Conservation (phyloP, 129 eudicot genomes). For the Tagetes patula region DNA sequence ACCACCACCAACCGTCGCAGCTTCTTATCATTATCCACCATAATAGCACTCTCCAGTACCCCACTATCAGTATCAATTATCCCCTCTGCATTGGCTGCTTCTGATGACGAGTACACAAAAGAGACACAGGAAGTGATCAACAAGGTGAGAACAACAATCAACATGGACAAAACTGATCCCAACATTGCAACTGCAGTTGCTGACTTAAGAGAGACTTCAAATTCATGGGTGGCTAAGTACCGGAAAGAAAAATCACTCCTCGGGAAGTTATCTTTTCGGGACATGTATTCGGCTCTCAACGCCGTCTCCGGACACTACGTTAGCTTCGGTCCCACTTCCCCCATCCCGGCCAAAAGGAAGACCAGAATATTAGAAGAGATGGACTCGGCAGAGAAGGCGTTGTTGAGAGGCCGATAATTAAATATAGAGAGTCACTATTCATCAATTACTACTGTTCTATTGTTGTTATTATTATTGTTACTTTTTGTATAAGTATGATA, state of each 20-base stretch:
- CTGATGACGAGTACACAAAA: constrained; percentile 77
- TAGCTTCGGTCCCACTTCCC: constrained; percentile 97
- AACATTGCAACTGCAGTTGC: constrained; percentile 77
- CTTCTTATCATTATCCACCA: constrained; percentile 41
- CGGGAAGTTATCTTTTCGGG: constrained; percentile 81
- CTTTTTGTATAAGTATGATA: constrained; percentile 32
- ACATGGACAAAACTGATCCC: constrained; percentile 73
- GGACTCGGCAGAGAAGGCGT: constrained; percentile 94
- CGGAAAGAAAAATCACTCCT: constrained; percentile 79
- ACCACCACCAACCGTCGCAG: constrained; percentile 50
- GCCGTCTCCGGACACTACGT: constrained; percentile 97
- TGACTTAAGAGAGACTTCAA: constrained; percentile 74
- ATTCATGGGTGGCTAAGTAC: constrained; percentile 94
- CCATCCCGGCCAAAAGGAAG: constrained; percentile 91
- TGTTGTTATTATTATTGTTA: constrained; percentile 2
- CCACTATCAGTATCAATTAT: constrained; percentile 29
- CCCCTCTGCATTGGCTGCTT: constrained; percentile 49
- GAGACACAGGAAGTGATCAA: constrained; percentile 76
- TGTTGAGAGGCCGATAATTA: constrained; percentile 76
- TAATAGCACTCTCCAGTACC: constrained; percentile 38
- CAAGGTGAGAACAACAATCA: constrained; percentile 68
- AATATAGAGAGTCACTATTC: not conserved
- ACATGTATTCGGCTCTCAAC: constrained; percentile 88
- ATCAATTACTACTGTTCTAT: not conserved
- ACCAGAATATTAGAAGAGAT: constrained; percentile 86